Percentiles rank a stretch among this genome's conserved stretches.
phyloP scores from a whole-genome alignment of 148 eudicot species.

The Rhododendron mucronatum region DNA sequence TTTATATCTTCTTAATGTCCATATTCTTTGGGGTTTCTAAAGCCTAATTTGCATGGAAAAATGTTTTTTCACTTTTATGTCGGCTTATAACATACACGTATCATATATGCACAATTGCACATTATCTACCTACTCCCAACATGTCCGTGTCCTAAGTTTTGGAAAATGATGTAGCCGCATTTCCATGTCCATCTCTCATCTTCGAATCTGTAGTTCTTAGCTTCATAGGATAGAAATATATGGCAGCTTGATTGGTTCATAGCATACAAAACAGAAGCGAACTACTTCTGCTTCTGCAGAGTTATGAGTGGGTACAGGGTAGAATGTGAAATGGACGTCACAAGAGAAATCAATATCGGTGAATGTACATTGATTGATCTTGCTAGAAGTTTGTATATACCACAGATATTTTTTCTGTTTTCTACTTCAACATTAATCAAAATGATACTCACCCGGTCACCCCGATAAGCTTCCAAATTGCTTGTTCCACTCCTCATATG shows the following conservation, averaged over 20 bases:
- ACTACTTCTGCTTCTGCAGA: neutral
- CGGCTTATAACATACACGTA: neutral
- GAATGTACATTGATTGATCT: neutral
- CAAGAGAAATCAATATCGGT: neutral
- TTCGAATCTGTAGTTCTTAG: neutral
- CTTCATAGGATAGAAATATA: neutral
- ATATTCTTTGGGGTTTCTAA: neutral
- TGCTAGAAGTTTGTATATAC: neutral
- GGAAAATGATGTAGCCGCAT: neutral
- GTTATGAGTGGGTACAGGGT: neutral
- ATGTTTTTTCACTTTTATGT: neutral
- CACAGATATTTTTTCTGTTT: neutral
- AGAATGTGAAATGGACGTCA: neutral
- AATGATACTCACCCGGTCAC: slow-evolving; percentile 45
- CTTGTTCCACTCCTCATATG: slow-evolving; percentile 88
- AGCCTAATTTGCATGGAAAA: neutral
- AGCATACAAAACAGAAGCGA: neutral
- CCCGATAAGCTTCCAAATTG: slow-evolving; percentile 87
- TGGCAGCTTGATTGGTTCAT: neutral
- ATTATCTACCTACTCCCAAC: neutral
- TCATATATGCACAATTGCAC: neutral
- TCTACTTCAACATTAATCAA: neutral
- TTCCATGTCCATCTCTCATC: neutral
- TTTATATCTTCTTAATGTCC: neutral
- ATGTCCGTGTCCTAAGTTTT: neutral